A percentile compares a stretch with the other conserved stretches of the same genome.
phyloP scores from a whole-genome alignment of 768 basidiomycete genomes.

The Russula olivacea region DNA sequence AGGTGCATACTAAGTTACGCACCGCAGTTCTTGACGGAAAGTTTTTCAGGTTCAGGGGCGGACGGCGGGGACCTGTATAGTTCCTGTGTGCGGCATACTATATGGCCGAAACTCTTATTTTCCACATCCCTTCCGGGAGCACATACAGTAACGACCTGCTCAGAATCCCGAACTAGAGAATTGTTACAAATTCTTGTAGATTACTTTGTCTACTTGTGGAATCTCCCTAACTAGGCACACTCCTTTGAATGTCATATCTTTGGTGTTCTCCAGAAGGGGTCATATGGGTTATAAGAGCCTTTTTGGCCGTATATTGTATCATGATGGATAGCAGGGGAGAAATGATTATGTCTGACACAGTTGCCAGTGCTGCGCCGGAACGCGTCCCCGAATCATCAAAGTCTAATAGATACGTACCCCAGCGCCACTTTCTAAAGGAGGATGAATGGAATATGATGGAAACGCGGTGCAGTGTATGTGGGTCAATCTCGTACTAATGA shows the following conservation, averaged over 20 bases:
- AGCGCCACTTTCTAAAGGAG: background rate
- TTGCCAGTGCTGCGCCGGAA: background rate
- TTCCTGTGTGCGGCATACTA: too few species aligned
- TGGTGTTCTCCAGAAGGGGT: too few species aligned
- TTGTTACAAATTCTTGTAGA: too few species aligned
- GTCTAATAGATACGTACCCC: background rate
- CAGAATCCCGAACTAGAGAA: too few species aligned
- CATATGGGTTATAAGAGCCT: too few species aligned
- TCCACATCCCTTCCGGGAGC: too few species aligned
- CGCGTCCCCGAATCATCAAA: background rate
- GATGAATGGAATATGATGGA: background rate
- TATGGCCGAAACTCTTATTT: too few species aligned
- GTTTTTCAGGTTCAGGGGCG: background rate
- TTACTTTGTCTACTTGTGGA: too few species aligned
- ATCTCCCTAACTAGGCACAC: too few species aligned
- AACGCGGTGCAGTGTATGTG: background rate
- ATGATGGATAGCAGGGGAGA: background rate
- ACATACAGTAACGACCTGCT: too few species aligned
- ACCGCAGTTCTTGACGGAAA: background rate
- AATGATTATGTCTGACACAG: background rate
- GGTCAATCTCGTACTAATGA: background rate
- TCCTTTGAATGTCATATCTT: too few species aligned
- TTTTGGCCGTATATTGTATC: too few species aligned
- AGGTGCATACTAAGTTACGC: background rate
- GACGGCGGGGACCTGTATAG: background rate